Base-by-base conservation (phyloP, 177 flowering plant species). In the Vitis hybrid region DNA sequence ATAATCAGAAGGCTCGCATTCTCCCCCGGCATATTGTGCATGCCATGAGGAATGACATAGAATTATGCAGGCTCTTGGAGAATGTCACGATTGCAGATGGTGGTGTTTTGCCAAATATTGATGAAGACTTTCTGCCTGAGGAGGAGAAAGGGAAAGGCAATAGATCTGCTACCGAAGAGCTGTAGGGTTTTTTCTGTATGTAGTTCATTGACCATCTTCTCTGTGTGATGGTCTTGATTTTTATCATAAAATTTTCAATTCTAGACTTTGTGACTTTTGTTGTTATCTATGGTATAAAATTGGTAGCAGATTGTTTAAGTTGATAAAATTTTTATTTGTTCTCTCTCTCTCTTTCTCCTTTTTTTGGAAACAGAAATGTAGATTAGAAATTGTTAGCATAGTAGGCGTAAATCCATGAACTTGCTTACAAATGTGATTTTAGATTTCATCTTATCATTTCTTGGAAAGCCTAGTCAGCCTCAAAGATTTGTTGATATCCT, bases 41-140 rank as follows among this genome's bases (percentile, higher is more conserved):
- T 11, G 91, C 91, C 1, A 87, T 87, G 68, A 78, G 87, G 70
- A 87, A 87, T 14, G 91, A 87, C 21, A 86, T 84, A 60, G 91
- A 87, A 72, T 61, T 87, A 67, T 84, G 87, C 77, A 87, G 81
- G 81, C 81, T 87, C 34, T 56, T 87, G 76, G 87, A 88, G 2
- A 34, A 75, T 15, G 90, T 87, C 8, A 87, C 86, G 0, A 85
- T 87, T 18, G 82, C 91, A 0, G 82, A 85, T 56, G 86, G 85
- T 3, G 87, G 86, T 11, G 87, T 87, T 23, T 60, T 85, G 76
- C 86, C 87, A 0, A 87, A 83, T 57, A 87, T 85, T 67, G 84
- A 85, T 55, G 87, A 82, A 71, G 74, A 69, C 51, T 58, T 85
- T 67, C 71, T 87, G 78, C 87, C 91, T 4, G 83, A 79, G 88